Conservation (phyloP, 495 filamentous ascomycete genomes). For the Penicillium antarcticum region DNA sequence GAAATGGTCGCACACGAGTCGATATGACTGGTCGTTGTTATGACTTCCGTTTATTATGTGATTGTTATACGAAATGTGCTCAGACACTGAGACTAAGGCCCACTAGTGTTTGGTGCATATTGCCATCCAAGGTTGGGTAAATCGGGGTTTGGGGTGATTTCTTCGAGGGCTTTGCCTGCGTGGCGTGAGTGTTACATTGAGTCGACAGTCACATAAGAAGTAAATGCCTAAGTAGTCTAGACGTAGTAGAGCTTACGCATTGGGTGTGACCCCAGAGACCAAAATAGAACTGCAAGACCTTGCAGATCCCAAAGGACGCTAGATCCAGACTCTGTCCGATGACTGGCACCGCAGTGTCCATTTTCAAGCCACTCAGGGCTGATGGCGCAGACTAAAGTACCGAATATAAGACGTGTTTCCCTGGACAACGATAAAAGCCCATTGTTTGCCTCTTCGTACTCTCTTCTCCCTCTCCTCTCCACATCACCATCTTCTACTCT, state of each 20-base stretch:
- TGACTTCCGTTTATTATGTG: neutral
- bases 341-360: conserved; percentile 7
- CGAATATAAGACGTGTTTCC: conserved; percentile 15
- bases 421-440: conserved; percentile 14
- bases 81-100: neutral
- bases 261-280: conserved; percentile 22
- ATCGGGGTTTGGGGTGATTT: neutral
- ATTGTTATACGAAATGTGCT: neutral
- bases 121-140: neutral
- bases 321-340: conserved; percentile 2
- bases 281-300: conserved; percentile 27
- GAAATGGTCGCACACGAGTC: neutral
- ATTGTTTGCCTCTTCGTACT: conserved; percentile 1
- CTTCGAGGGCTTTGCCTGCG: neutral
- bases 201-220: neutral
- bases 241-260: conserved; percentile 13
- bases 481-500: neutral
- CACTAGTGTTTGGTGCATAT: conserved; percentile 5
- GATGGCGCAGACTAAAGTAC: conserved; percentile 6
- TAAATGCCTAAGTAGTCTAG: neutral
- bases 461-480: conserved; percentile 2
- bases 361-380: conserved; percentile 1
- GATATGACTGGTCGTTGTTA: neutral
- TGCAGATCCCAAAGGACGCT: conserved; percentile 22
- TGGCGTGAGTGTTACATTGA: neutral